Evolutionary conservation across 179 eudicot genomes (phyloP), one percentile per base, ranked within the genome.

Genomic region (Nepenthes alata): DNA sequence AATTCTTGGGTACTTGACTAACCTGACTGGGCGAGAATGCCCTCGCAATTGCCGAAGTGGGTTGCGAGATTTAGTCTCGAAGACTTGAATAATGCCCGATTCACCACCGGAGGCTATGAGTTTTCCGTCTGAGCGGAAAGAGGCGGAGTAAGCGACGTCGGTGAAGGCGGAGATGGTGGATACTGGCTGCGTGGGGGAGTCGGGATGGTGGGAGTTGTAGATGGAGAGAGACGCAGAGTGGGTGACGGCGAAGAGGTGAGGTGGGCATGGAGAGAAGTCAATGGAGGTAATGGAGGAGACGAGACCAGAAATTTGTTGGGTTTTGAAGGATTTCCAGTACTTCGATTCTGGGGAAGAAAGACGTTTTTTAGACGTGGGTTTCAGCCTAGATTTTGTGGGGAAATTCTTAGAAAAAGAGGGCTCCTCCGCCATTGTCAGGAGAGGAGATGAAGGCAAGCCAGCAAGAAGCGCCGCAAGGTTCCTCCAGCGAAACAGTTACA

Each of bases 251-350:
- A 87, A 80, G 37, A 51, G 63, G 78, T 84, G 85, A 4, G 95
- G 91, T 0, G 62, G 13, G 5, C 47, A 2, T 0, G 91, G 86
- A 65, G 97, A 81, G 72, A 84, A 87, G 34, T 70, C 58, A 11
- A 87, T 37, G 16, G 89, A 84, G 47, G 85, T 78, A 12, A 85
- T 64, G 57, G 89, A 77, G 63, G 78, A 75, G 39, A 73, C 39
- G 11, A 86, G 75, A 73, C 75, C 67, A 8, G 77, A 44, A 39
- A 74, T 79, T 49, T 74, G 62, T 0, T 76, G 74, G 66, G 79
- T 58, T 75, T 89, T 89, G 84, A 84, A 89, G 52, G 95, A 87
- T 68, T 70, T 75, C 91, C 95, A 89, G 75, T 71, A 84, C 41
- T 75, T 81, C 16, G 81, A 67, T 81, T 89, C 96, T 10, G 87